Percentiles rank a stretch among this genome's conserved stretches.
Conservation (phyloP, 495 filamentous ascomycete genomes). For the Antarctomyces pellizariae region DNA sequence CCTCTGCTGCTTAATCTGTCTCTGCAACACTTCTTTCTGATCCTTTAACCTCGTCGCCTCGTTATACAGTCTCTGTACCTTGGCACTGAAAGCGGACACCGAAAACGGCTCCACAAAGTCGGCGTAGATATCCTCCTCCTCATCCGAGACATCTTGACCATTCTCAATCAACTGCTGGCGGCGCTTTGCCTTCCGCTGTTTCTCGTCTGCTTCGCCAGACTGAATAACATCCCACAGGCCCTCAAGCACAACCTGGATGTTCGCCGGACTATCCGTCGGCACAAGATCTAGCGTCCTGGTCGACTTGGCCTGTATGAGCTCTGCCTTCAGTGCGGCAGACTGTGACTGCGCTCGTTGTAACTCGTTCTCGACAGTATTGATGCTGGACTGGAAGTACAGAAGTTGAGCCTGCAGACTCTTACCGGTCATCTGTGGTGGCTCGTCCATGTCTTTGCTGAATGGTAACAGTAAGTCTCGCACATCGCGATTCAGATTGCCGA, state of each 20-base stretch:
- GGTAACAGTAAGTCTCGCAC: constrained; percentile 26
- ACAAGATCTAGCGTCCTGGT: background rate
- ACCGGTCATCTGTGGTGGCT: constrained; percentile 22
- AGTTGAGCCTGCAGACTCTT: constrained; percentile 27
- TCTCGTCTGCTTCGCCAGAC: constrained; percentile 33
- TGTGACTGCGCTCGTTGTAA: constrained; percentile 7
- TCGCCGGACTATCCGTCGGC: constrained; percentile 19
- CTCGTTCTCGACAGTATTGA: constrained; percentile 17
- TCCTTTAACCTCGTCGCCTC: constrained; percentile 44
- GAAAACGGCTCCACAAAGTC: constrained; percentile 36
- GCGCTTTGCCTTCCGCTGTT: constrained; percentile 26
- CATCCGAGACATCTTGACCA: constrained; percentile 17
- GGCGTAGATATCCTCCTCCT: constrained; percentile 22
- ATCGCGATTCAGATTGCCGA: constrained; percentile 26
- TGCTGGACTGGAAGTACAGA: constrained; percentile 22
- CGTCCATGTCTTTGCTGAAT: constrained; percentile 22
- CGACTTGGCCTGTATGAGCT: constrained; percentile 3
- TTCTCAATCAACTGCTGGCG: constrained; percentile 21
- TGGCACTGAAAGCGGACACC: constrained; percentile 41
- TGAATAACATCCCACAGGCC: constrained; percentile 54
- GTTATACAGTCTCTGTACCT: constrained; percentile 50
- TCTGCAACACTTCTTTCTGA: constrained; percentile 61
- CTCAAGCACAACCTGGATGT: constrained; percentile 34
- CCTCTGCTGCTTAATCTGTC: constrained; percentile 81
- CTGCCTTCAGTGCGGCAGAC: constrained; percentile 4